phyloP scores from a whole-genome alignment of 2,329 filamentous ascomycete genomes.

The Nemania bipapillata region DNA sequence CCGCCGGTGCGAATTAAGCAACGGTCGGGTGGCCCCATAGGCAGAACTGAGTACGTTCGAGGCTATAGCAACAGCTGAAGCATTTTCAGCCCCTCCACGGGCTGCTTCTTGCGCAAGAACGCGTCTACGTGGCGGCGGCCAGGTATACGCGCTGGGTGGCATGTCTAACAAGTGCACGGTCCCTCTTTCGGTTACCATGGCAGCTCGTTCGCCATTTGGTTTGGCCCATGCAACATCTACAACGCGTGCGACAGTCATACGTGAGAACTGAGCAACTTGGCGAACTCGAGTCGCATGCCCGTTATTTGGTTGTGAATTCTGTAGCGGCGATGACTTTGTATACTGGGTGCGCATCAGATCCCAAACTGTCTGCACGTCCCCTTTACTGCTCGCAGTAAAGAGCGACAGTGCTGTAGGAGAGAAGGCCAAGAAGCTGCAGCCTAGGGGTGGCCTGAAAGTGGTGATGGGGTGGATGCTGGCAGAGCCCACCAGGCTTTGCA shows the following conservation, averaged over 20 bases:
- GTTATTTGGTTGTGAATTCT: conserved; percentile 61
- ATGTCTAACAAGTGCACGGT: conserved; percentile 93
- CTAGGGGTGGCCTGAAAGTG: conserved; percentile 76
- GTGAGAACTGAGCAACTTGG: conserved; percentile 86
- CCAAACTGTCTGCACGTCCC: conserved; percentile 86
- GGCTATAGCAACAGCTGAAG: conserved; percentile 72
- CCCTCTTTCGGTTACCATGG: conserved; percentile 92
- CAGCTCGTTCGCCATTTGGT: conserved; percentile 82
- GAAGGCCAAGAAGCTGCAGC: conserved; percentile 84
- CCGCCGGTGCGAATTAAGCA: conserved; percentile 66
- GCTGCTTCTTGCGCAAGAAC: conserved; percentile 58
- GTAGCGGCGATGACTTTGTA: conserved; percentile 70
- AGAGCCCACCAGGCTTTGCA: conserved; percentile 67
- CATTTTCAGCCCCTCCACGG: conserved; percentile 61
- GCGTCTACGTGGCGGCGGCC: conserved; percentile 77
- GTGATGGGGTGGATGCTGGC: conserved; percentile 70
- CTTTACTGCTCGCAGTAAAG: conserved; percentile 83
- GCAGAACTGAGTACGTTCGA: conserved; percentile 77
- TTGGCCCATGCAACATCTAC: conserved; percentile 89
- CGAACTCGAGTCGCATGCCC: conserved; percentile 71
- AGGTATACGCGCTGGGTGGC: conserved; percentile 82
- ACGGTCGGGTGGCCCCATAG: conserved; percentile 72
- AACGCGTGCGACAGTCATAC: conserved; percentile 90
- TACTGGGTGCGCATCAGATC: conserved; percentile 75
- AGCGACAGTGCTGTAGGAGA: conserved; percentile 77